These are phyloP conservation scores for Nidula microcarpa DNA, from an alignment of 768 basidiomycete species.

Conservation along the genomic window DNA sequence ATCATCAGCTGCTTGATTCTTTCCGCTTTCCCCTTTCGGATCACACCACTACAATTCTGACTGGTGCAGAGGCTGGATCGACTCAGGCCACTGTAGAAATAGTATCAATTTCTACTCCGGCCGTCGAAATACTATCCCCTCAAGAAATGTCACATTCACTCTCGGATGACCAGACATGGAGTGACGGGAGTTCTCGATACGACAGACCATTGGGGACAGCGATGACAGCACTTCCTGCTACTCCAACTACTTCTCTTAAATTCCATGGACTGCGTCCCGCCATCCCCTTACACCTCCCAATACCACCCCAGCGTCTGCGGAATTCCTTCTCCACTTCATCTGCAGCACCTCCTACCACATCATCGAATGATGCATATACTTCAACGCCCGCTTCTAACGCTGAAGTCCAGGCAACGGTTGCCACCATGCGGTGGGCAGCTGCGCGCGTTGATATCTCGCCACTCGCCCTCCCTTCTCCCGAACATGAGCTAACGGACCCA, in stretches of 20 bases:
- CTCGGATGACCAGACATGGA: too few species aligned
- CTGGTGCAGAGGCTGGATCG: background rate
- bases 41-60: background rate
- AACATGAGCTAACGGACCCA: constrained; percentile 89
- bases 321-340: constrained; percentile 26
- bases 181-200: too few species aligned
- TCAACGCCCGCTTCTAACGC: constrained; percentile 27
- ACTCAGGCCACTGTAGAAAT: background rate
- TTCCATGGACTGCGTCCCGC: constrained; percentile 13
- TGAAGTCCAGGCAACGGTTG: constrained; percentile 66
- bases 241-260: constrained; percentile 11
- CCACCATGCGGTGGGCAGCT: constrained; percentile 85
- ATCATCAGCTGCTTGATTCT: constrained; percentile 8
- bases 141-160: too few species aligned
- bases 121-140: too few species aligned
- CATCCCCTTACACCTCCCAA: constrained; percentile 16
- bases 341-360: constrained; percentile 12
- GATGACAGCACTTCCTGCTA: background rate
- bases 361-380: constrained; percentile 10
- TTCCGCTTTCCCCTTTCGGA: constrained; percentile 20
- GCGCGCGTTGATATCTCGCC: constrained; percentile 82
- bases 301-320: constrained; percentile 27
- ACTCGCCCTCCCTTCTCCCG: constrained; percentile 83
- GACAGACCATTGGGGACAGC: background rate
- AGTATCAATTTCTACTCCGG: too few species aligned